A percentile compares a stretch with the other conserved stretches of the same genome.
These are phyloP conservation scores for Tolypocladium tropicale DNA, from an alignment of 2,329 filamentous ascomycete species.

Conservation along the genomic window DNA sequence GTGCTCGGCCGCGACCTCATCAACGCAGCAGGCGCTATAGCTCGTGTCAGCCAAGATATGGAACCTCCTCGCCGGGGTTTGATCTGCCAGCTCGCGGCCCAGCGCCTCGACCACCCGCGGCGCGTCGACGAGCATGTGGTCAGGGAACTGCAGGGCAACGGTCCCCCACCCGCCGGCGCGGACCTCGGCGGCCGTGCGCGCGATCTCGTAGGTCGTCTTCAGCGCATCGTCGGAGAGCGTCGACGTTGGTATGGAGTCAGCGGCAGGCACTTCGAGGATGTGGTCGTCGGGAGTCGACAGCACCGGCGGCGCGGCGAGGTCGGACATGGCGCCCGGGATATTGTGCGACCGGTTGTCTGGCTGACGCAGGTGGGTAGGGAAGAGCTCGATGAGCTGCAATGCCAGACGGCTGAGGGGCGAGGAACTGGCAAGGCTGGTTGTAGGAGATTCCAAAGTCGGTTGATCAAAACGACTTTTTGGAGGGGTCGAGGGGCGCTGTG, in stretches of 20 bases:
- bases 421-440: too few relatives aligned
- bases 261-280: conserved; percentile 41
- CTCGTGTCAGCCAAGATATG: conserved; percentile 92
- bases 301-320: conserved; percentile 44
- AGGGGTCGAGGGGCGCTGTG: not conserved
- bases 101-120: conserved; percentile 62
- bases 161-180: conserved; percentile 58
- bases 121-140: conserved; percentile 82
- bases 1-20: conserved; percentile 93
- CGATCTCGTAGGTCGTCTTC: conserved; percentile 71
- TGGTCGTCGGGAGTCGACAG: conserved; percentile 55
- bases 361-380: not conserved
- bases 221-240: conserved; percentile 56
- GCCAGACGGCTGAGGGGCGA: not conserved
- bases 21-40: conserved; percentile 93
- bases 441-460: not conserved
- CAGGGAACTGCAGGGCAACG: conserved; percentile 90
- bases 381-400: not conserved
- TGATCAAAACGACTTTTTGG: not conserved
- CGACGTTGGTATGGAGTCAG: conserved; percentile 20
- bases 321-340: conserved; percentile 27
- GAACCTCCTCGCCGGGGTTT: conserved; percentile 33
- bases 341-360: not conserved
- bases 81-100: conserved; percentile 12
- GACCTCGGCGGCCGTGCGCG: conserved; percentile 68